A percentile compares a stretch with the other conserved stretches of the same genome.
Evolutionary conservation across 352 stramenopile genomes (phyloP).

Genomic region (Globisporangium nagaii): DNA sequence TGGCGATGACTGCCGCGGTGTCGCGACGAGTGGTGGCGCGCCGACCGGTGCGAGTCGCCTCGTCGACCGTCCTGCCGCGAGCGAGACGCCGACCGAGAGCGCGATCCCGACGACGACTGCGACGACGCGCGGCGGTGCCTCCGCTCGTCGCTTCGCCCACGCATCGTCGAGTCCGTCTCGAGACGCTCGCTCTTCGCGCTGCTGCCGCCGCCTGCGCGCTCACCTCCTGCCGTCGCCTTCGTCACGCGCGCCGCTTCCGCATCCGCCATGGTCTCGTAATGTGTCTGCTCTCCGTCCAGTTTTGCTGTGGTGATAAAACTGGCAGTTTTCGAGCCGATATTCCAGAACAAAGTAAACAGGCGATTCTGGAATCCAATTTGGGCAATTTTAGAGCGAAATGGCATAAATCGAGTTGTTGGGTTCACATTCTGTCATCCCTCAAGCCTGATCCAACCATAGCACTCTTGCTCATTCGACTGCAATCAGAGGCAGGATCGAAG

Average conservation of each 20-base stretch:
- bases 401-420: too few species aligned
- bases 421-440: too few species aligned
- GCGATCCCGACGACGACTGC: conserved; percentile 2
- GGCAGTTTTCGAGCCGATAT: too few species aligned
- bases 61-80: neutral
- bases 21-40: conserved; percentile 7
- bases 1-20: conserved; percentile 1
- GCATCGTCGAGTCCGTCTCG: neutral
- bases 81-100: conserved; percentile 20
- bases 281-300: too few species aligned
- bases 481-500: too few species aligned
- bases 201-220: neutral
- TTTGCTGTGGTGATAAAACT: too few species aligned
- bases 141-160: neutral
- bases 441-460: too few species aligned
- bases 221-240: neutral
- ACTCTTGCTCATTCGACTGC: too few species aligned
- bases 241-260: neutral
- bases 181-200: neutral
- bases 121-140: neutral
- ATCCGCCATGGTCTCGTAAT: neutral
- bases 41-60: neutral
- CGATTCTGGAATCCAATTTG: too few species aligned
- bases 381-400: too few species aligned
- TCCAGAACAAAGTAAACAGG: too few species aligned